Conservation (phyloP, 345 rosid genomes). For the Dipteronia dyeriana region DNA sequence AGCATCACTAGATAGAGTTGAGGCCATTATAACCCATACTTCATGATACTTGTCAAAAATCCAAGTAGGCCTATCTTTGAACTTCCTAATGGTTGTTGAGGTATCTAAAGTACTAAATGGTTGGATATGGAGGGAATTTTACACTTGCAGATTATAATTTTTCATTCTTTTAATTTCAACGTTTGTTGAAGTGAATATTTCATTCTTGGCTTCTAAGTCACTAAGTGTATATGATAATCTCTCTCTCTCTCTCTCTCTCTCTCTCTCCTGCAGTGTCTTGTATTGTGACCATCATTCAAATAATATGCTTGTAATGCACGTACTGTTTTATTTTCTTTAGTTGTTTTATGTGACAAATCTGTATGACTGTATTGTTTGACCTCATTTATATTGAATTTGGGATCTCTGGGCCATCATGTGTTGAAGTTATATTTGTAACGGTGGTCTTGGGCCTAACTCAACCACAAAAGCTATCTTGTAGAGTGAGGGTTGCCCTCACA, state of each 20-base stretch:
- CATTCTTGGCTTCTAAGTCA: too few relatives aligned
- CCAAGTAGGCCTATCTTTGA: conserved; percentile 14
- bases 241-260: neutral
- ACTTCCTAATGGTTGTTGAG: neutral
- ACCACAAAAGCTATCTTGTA: too few relatives aligned
- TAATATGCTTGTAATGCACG: neutral
- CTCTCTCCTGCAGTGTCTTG: neutral
- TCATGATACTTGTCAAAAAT: conserved; percentile 15
- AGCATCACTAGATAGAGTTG: conserved; percentile 88
- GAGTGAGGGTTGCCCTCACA: too few relatives aligned
- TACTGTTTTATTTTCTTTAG: neutral
- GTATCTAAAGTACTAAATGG: neutral
- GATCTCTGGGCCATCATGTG: neutral
- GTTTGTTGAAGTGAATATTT: too few relatives aligned
- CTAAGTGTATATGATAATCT: too few relatives aligned
- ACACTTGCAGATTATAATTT: neutral
- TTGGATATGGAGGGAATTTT: neutral
- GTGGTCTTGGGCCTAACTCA: too few relatives aligned
- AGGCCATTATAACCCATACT: conserved; percentile 63
- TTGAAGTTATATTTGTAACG: neutral
- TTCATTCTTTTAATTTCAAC: too few relatives aligned
- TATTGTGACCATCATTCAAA: neutral
- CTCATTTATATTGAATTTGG: neutral
- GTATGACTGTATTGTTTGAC: neutral
- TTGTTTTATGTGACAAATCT: neutral